Base-by-base conservation (phyloP, 2,329 filamentous ascomycete genomes). In the Fusarium globosum region DNA sequence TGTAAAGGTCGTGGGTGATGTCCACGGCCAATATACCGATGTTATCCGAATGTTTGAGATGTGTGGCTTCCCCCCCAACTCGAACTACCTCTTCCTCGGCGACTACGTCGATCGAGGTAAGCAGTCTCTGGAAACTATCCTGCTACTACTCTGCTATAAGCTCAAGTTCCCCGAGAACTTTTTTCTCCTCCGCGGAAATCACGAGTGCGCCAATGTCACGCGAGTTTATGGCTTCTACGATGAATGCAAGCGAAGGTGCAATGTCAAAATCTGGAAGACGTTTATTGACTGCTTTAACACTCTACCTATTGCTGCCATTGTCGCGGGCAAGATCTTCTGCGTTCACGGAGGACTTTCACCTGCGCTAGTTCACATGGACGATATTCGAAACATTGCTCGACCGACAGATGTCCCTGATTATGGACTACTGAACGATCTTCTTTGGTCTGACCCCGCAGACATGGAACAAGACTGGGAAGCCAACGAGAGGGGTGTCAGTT, bases 101-200 rank as follows among this genome's bases (percentile, higher is more conserved):
- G 96, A 99, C 83, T 99, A 99, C 81, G 96, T 99, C 79, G 96
- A 99, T 84, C 92, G 96, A 87, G 96, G 96, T 87, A 98, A 99
- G 89, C 96, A 99, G 86, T 98, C 96, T 42, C 91, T 99, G 58
- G 96, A 99, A 88, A 98, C 96, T 77, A 98, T 99, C 85, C 97
- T 95, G 86, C 88, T 99, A 72, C 89, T 99, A 64, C 90, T 99
- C 57, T 95, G 95, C 72, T 99, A 98, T 90, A 99, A 99, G 91
- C 97, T 99, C 90, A 98, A 98, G 87, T 98, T 97, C 83, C 96
- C 96, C 51, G 96, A 99, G 86, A 99, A 99, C 88, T 98, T 99
- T 87, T 99, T 99, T 88, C 93, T 99, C 77, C 91, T 99, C 68
- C 94, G 96, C 76, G 96, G 96, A 75, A 99, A 99, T 88, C 96